Percentiles rank a stretch among this genome's conserved stretches.
Evolutionary conservation across 2,329 filamentous ascomycete species (phyloP).

Genomic region (Thelonectria rubi): DNA sequence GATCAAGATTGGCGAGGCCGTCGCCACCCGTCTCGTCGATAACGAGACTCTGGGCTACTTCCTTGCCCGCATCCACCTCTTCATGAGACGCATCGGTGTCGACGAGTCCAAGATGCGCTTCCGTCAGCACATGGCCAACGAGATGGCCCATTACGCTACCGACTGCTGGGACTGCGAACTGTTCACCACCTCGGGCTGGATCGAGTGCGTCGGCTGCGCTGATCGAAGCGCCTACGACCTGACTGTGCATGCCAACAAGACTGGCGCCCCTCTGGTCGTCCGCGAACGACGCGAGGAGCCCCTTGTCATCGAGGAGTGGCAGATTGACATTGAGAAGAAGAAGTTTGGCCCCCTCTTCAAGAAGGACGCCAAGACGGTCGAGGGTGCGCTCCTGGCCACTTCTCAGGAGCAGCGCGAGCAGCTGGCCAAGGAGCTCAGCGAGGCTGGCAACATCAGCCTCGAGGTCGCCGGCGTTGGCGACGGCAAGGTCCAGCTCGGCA

Average conservation of each 20-base stretch:
- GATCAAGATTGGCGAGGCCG: constrained; percentile 85
- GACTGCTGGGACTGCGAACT: constrained; percentile 99
- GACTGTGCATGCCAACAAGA: constrained; percentile 91
- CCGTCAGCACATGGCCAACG: constrained; percentile 90
- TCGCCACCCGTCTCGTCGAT: constrained; percentile 83
- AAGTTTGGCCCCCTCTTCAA: constrained; percentile 96
- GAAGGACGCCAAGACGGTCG: constrained; percentile 89
- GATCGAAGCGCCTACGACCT: constrained; percentile 96
- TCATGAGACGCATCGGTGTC: constrained; percentile 87
- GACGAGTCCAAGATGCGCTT: constrained; percentile 91
- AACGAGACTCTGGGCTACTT: constrained; percentile 99
- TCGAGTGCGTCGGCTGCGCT: constrained; percentile 97
- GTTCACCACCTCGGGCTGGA: constrained; percentile 92
- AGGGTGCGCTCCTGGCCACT: constrained; percentile 78
- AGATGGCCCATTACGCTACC: constrained; percentile 87
- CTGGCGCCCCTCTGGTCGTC: constrained; percentile 85
- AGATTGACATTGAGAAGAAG: constrained; percentile 90
- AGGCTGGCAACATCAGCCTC: constrained; percentile 78
- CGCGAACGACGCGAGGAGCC: constrained; percentile 83
- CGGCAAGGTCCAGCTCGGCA: constrained; percentile 81
- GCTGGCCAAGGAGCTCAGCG: constrained; percentile 76
- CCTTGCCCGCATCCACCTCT: constrained; percentile 89
- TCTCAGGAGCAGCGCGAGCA: constrained; percentile 84
- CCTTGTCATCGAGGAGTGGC: constrained; percentile 83
- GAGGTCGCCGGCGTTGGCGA: constrained; percentile 73